Conservation (phyloP, 441 rosid species). For the Mallotus japonicus region DNA sequence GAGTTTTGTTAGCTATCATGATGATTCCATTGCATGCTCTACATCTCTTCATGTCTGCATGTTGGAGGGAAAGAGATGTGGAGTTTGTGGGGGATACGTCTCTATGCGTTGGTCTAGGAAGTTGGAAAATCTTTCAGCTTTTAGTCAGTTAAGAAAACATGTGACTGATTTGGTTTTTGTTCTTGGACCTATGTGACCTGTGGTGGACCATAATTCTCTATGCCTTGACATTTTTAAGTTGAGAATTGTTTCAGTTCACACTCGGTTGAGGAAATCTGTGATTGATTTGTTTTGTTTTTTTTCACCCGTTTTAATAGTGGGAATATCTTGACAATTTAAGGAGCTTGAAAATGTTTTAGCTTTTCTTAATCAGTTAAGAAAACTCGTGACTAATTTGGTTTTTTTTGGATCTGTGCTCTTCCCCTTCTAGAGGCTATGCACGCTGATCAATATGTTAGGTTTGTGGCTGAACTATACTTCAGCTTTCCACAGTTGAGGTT, state of each 20-base stretch:
- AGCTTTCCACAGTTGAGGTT: neutral
- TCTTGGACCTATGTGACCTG: no score
- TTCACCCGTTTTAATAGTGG: no score
- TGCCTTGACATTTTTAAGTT: neutral
- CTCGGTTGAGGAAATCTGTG: neutral
- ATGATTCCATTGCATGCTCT: conserved; percentile 1
- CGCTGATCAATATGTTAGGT: neutral
- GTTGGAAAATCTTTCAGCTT: no score
- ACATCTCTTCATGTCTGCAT: neutral
- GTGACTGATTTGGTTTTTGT: neutral
- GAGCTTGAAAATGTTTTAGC: no score
- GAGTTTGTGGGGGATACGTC: no score
- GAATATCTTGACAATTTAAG: neutral
- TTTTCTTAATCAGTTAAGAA: no score
- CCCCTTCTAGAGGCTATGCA: neutral
- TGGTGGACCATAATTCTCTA: neutral
- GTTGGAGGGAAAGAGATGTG: neutral
- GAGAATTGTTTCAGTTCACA: no score
- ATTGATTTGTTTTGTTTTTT: neutral
- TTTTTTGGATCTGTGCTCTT: neutral
- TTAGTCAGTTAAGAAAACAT: neutral
- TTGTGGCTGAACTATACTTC: neutral
- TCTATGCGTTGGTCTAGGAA: neutral
- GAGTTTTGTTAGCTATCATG: neutral
- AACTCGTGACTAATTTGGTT: no score